Evolutionary conservation across 1,284 basidiomycete species (phyloP), one percentile per base, ranked within the genome.

Genomic region (Malassezia psittaci): DNA sequence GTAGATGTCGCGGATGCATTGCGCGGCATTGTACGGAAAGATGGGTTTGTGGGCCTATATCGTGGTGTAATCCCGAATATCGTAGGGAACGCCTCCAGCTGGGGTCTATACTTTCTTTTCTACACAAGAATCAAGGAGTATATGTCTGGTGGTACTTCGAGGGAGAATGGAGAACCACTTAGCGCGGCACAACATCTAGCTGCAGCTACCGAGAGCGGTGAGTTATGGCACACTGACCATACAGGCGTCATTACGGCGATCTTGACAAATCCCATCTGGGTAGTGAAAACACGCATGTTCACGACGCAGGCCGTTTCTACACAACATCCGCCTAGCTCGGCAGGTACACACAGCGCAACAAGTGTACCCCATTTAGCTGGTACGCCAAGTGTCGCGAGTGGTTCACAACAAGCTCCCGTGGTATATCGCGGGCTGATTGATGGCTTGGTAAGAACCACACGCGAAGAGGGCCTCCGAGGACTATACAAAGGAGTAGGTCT

Each of bases 21-120:
- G 56, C 79, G 79, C 37, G 83, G 83, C 56, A 90, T 96, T 44
- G 83, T 88, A 34, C 78, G 77, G 33, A 77, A 79, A 36, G 83
- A 89, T 60, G 91, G 93, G 7, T 86, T 83, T 83, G 81, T 77
- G 61, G 93, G 91, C 0, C 79, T 98, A 48, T 96, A 96, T 76
- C 82, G 93, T 57, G 93, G 93, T 11, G 78, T 98, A 29, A 82
- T 83, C 2, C 84, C 91, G 2, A 99, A 98, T 72, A 82, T 96
- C 42, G 87, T 88, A 0, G 93, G 94, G 16, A 96, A 96, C 67
- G 90, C 91, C n/a, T 84, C 86, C 6, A 91, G 88, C 66, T 98
- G 93, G 93, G 93, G 94, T 0, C 77, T 96, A 33, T 98, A 99
- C 77, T 98, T 98, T 77, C 81, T 96, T 60, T 94, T 94, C 93